Evolutionary conservation across 2,329 filamentous ascomycete species (phyloP).

Genomic region (Neurospora sp.): DNA sequence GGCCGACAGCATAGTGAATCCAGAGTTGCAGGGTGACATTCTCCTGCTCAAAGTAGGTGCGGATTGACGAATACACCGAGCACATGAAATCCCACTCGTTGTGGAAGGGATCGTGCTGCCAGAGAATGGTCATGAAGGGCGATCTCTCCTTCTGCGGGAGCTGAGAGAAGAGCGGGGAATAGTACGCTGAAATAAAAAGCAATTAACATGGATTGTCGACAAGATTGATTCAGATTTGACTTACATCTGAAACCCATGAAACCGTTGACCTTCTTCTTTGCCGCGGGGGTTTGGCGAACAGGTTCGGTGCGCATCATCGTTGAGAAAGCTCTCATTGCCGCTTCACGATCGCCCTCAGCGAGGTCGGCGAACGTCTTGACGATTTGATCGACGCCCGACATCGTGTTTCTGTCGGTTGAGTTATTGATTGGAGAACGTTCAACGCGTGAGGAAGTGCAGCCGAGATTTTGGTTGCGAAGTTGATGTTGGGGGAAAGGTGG

Average conservation of each 20-base stretch:
- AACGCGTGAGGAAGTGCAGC: neutral
- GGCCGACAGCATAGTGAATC: constrained; percentile 12
- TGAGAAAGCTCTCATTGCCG: constrained; percentile 4
- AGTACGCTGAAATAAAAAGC: constrained; percentile 12
- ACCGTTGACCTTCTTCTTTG: constrained; percentile 18
- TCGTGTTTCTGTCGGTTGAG: neutral
- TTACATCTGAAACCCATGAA: constrained; percentile 20
- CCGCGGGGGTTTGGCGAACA: neutral
- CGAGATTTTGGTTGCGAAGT: neutral
- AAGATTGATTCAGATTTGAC: neutral
- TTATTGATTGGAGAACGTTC: neutral
- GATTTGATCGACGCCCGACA: constrained; percentile 10
- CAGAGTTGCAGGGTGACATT: constrained; percentile 11
- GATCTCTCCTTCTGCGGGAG: constrained; percentile 16
- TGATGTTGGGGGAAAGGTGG: neutral
- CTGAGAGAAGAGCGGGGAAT: constrained; percentile 14
- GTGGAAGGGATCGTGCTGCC: constrained; percentile 12
- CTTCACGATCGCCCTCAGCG: constrained; percentile 2
- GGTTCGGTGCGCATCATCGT: constrained; percentile 5
- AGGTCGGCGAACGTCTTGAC: constrained; percentile 8
- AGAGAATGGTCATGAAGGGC: constrained; percentile 13
- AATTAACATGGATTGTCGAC: neutral
- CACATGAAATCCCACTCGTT: constrained; percentile 17
- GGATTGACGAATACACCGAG: constrained; percentile 13
- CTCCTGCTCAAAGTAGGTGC: constrained; percentile 7